A percentile compares a stretch with the other conserved stretches of the same genome.
Conservation (phyloP, 345 rosid genomes). For the Acer negundo region DNA sequence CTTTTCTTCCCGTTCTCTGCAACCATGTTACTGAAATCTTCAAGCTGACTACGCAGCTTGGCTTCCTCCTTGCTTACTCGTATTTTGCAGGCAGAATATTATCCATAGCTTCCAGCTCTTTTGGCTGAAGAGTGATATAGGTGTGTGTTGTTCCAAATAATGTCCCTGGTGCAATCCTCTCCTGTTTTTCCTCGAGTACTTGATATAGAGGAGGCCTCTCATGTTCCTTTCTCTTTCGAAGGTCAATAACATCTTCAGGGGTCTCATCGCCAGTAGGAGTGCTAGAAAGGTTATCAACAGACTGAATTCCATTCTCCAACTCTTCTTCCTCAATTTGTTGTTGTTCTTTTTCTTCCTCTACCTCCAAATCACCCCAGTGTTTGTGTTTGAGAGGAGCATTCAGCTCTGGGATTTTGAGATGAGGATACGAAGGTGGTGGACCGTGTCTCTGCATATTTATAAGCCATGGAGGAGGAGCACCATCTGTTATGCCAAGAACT, state of each 20-base stretch:
- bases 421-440: conserved; percentile 98
- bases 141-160: conserved; percentile 92
- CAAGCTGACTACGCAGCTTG: conserved; percentile 83
- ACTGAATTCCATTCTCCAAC: conserved; percentile 80
- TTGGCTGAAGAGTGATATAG: conserved; percentile 86
- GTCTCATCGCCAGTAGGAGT: conserved; percentile 99
- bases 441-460: conserved; percentile 99
- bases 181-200: conserved; percentile 90
- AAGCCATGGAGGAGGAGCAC: conserved; percentile 99
- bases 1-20: conserved; percentile 46
- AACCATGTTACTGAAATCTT: conserved; percentile 98
- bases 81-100: conserved; percentile 93
- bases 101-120: conserved; percentile 87
- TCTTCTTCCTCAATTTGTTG: conserved; percentile 90
- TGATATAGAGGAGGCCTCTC: conserved; percentile 92
- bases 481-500: conserved; percentile 99
- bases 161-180: conserved; percentile 81
- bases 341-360: conserved; percentile 86
- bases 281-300: conserved; percentile 95
- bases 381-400: conserved; percentile 93
- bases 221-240: conserved; percentile 98
- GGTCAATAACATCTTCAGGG: conserved; percentile 90
- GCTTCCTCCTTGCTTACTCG: conserved; percentile 96
- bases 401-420: conserved; percentile 91
- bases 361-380: conserved; percentile 99